Base-by-base conservation (phyloP, 2,329 filamentous ascomycete species). In the Ceratocystis ficicola region DNA sequence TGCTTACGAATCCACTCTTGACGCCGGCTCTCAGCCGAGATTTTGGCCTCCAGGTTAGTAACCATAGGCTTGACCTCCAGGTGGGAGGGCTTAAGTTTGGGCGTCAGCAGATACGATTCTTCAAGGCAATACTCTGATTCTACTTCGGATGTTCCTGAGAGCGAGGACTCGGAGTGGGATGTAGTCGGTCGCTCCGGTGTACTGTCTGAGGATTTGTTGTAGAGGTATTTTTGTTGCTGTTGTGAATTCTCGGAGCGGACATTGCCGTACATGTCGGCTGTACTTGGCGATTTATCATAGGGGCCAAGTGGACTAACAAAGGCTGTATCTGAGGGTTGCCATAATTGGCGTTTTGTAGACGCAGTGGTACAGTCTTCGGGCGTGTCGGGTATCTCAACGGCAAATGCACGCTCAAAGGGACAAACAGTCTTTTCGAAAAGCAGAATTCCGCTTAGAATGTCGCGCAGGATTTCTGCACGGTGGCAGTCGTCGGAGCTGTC, bases 341-440 rank as follows among this genome's bases (percentile, higher is more conserved):
- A 67, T 50, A 60, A 25, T 8, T 65, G 66, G 22, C 63, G 60
- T 28, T 32, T 46, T 32, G 62, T 3, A 15, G 28, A 44, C 3
- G 62, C 32, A 3, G 20, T 3, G 20, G 62, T n/a, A 4, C 8
- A 20, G n/a, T 25, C 7, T 10, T 62, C 36, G 4, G 86, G 85
- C 66, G 82, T 79, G 70, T 89, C 85, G 0, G 89, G 89, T 20
- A 94, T 76, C 63, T 87, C 81, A 10, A 93, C 85, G 0, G 84
- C 86, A 70, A 95, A 95, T 2, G 82, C 81, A 68, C 90, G 81
- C 71, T 86, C 81, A 73, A 96, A 96, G 0, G 92, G 92, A 73
- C 91, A 96, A 57, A 86, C 83, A 0, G 92, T 96, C 72, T 89
- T 89, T 74, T 96, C 92, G 72, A 94, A 96, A 69, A 88, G 86